Percentiles rank a stretch among this genome's conserved stretches.
Evolutionary conservation across 176 grass and related monocot species (phyloP).

Genomic region (Thinopyrum elongatum): DNA sequence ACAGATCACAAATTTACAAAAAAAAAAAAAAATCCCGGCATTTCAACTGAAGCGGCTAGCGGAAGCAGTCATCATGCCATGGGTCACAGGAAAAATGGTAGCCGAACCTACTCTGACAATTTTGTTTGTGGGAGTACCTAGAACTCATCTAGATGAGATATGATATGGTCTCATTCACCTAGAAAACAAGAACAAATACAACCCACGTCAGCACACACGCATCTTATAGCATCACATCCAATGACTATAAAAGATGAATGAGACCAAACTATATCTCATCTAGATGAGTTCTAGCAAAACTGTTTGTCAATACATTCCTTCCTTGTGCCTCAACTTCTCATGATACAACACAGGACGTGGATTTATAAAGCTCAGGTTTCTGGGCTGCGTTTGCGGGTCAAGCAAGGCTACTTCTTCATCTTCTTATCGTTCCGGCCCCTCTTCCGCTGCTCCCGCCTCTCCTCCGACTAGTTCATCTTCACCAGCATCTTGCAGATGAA

Average conservation of each 20-base stretch:
- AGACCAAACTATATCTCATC: no score
- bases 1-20: neutral
- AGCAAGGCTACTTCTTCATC: constrained; percentile 44
- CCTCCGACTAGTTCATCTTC: constrained; percentile 84
- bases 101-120: neutral
- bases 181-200: no score
- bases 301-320: neutral
- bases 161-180: no score
- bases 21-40: neutral
- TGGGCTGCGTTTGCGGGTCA: neutral
- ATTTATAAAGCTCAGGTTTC: no score
- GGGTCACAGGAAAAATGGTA: neutral
- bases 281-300: no score
- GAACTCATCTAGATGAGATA: no score
- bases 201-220: no score
- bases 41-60: neutral
- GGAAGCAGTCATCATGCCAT: no score
- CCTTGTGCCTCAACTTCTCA: constrained; percentile 1
- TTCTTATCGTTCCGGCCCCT: constrained; percentile 82
- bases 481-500: constrained; percentile 49
- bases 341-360: constrained; percentile 30
- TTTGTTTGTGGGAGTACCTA: no score
- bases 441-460: constrained; percentile 83
- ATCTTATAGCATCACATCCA: no score
- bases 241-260: no score